Conservation (phyloP, 1,284 basidiomycete genomes). For the Polyporus tsugae region DNA sequence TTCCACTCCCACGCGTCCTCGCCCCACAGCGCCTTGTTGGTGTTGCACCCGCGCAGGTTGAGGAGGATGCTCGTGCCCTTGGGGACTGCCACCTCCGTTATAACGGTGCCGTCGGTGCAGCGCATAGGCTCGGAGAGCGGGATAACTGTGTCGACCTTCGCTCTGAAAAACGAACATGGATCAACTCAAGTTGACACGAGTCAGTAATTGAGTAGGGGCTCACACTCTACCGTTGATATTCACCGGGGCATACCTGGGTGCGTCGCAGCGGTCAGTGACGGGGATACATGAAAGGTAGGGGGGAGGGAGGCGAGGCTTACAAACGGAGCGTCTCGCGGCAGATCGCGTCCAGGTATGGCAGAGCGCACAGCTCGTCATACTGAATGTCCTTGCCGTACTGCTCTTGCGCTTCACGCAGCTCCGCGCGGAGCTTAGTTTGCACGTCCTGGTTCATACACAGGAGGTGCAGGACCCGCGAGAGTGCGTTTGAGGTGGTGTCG, state of each 20-base stretch:
- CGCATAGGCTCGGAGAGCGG: constrained; percentile 36
- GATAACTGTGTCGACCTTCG: constrained; percentile 30
- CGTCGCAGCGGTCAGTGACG: not conserved
- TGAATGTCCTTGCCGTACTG: constrained; percentile 28
- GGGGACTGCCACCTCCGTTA: constrained; percentile 48
- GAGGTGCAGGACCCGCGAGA: constrained; percentile 39
- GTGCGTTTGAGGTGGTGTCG: constrained; percentile 40
- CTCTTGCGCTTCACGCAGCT: constrained; percentile 31
- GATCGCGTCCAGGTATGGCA: constrained; percentile 44
- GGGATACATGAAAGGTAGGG: too few relatives aligned
- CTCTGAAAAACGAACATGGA: constrained; percentile 16
- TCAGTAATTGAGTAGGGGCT: constrained; percentile 16
- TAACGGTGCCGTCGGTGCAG: constrained; percentile 40
- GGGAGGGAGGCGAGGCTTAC: constrained; percentile 20
- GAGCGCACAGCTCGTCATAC: constrained; percentile 40
- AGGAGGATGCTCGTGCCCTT: constrained; percentile 57
- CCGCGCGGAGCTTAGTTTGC: constrained; percentile 33
- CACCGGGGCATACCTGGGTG: not conserved
- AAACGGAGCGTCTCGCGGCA: constrained; percentile 41
- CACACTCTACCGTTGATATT: constrained; percentile 1
- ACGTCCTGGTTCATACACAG: constrained; percentile 16
- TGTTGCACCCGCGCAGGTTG: constrained; percentile 56
- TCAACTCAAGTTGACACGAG: not conserved
- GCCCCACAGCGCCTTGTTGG: constrained; percentile 59
- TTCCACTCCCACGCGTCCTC: constrained; percentile 60